Conservation (phyloP, 139 green algal genomes). For the Micractinium conductrix region DNA sequence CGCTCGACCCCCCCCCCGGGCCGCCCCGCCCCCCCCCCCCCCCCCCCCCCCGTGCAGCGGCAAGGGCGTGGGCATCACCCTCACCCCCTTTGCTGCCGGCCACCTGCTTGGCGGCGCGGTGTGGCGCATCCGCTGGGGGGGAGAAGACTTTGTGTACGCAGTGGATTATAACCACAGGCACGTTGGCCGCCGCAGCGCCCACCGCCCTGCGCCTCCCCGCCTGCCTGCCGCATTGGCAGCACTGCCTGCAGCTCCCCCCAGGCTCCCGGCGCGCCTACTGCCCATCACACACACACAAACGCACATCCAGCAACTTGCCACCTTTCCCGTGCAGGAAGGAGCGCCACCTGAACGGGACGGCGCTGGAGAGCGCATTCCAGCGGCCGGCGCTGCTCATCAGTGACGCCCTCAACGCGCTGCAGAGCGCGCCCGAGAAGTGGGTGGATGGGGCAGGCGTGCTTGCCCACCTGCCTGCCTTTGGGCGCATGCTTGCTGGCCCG, state of each 20-base stretch:
- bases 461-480: not conserved
- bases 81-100: slow-evolving; percentile 84
- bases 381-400: slow-evolving; percentile 84
- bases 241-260: too few relatives aligned
- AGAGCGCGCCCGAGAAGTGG: slow-evolving; percentile 7
- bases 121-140: slow-evolving; percentile 78
- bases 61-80: slow-evolving; percentile 62
- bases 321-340: slow-evolving; percentile 45
- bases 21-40: not conserved
- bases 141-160: slow-evolving; percentile 91
- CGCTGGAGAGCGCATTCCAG: slow-evolving; percentile 59
- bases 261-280: too few relatives aligned
- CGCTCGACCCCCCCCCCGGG: too few relatives aligned
- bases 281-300: too few relatives aligned
- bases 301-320: not conserved
- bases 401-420: slow-evolving; percentile 55
- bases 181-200: not conserved
- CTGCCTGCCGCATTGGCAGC: too few relatives aligned
- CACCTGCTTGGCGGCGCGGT: slow-evolving; percentile 86
- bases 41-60: slow-evolving; percentile 35
- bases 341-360: slow-evolving; percentile 68
- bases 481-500: not conserved
- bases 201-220: too few relatives aligned
- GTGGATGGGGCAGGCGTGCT: too few relatives aligned
- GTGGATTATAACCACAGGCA: slow-evolving; percentile 86